These are phyloP conservation scores for Lobosporangium transversale DNA, from an alignment of 192 early-diverging fungal species.

Conservation along the genomic window DNA sequence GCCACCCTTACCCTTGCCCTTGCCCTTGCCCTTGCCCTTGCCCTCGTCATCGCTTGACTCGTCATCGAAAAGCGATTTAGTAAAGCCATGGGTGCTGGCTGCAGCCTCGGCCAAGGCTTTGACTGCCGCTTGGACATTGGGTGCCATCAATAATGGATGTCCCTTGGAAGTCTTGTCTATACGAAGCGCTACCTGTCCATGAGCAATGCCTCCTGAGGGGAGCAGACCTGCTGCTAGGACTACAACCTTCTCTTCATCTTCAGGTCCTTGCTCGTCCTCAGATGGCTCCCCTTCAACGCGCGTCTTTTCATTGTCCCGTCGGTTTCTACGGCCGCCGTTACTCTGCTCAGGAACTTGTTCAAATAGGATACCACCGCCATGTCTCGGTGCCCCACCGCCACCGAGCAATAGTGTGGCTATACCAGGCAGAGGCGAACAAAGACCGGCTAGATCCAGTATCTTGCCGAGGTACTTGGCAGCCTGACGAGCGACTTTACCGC, in stretches of 20 bases:
- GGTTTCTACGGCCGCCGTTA: not conserved
- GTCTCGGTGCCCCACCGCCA: conserved; percentile 8
- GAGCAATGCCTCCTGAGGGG: not conserved
- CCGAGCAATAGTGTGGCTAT: conserved; percentile 31
- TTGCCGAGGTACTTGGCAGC: conserved; percentile 62
- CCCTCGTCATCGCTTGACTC: conserved; percentile 7
- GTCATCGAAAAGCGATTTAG: not conserved
- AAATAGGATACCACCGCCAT: conserved; percentile 24
- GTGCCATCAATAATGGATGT: conserved; percentile 30
- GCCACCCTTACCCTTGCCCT: too few species aligned
- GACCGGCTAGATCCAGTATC: conserved; percentile 37
- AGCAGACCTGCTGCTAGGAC: conserved; percentile 7
- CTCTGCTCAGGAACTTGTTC: conserved; percentile 14
- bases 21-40: conserved; percentile 39
- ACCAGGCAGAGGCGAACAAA: conserved; percentile 41
- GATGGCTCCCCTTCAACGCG: conserved; percentile 23
- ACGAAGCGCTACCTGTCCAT: conserved; percentile 26
- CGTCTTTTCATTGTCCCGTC: conserved; percentile 16
- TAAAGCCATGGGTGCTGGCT: conserved; percentile 32
- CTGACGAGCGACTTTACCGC: conserved; percentile 48
- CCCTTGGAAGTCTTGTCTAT: conserved; percentile 33
- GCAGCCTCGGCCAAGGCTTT: conserved; percentile 26
- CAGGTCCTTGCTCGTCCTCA: conserved; percentile 1
- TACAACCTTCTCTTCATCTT: conserved; percentile 4
- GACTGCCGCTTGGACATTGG: conserved; percentile 36